Conservation (phyloP, 257 asterid genomes). For the Gynochthodes officinalis region DNA sequence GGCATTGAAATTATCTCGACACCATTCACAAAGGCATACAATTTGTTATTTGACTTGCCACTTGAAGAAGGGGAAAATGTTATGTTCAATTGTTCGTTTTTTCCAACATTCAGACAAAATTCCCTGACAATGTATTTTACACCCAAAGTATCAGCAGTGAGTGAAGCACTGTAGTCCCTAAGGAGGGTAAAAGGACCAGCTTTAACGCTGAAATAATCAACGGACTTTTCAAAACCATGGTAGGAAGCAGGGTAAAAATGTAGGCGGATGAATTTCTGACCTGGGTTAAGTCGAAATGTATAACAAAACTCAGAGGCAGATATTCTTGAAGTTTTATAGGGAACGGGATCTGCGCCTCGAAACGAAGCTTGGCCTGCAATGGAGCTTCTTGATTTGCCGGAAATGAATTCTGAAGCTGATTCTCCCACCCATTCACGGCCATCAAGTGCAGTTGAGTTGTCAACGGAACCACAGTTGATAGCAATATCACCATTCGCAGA, state of each 20-base stretch:
- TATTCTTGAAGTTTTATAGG: too few species aligned
- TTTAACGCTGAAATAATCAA: constrained; percentile 19
- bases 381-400: too few species aligned
- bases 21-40: constrained; percentile 16
- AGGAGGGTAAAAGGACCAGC: constrained; percentile 20
- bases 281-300: constrained; percentile 13
- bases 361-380: too few species aligned
- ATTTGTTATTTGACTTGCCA: background rate
- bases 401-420: too few species aligned
- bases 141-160: constrained; percentile 15
- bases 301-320: constrained; percentile 7
- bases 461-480: constrained; percentile 9
- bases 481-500: constrained; percentile 9
- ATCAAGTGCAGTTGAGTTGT: constrained; percentile 17
- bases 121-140: constrained; percentile 35
- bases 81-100: constrained; percentile 25
- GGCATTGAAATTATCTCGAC: constrained; percentile 18
- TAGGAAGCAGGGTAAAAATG: constrained; percentile 24
- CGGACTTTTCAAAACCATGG: constrained; percentile 14
- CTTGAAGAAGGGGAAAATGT: constrained; percentile 32
- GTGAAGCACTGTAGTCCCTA: constrained; percentile 17
- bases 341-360: too few species aligned
- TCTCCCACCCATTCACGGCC: too few species aligned
- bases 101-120: constrained; percentile 32
- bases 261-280: constrained; percentile 26